Evolutionary conservation across 1,284 basidiomycete genomes (phyloP), one percentile per base, ranked within the genome.

Genomic region (Cystobasidium sp.): DNA sequence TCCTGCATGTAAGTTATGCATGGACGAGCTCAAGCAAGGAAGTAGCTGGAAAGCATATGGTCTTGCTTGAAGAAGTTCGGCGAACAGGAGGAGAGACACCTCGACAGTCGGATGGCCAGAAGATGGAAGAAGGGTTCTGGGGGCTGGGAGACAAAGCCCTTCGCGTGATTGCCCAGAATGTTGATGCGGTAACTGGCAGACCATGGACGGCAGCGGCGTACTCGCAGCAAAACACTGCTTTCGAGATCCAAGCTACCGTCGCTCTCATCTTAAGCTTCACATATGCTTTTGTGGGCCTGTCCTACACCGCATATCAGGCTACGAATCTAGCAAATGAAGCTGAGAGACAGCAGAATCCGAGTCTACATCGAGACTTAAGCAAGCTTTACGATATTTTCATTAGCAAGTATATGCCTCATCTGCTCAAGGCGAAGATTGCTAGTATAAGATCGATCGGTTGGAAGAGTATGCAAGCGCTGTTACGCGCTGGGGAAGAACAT

Each of bases 91-190:
- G 31, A 59, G 56, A 59, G 18, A 14, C 56, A 18, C 56, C 56
- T 14, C 14, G 39, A 14, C 56, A 39, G n/a, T 41, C 56, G 22
- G 56, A 59, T 24, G 58, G 68, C 46, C 44, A 59, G 16, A 61
- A 59, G 56, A 16, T 51, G 31, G 46, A 61, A 41, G 69, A 64
- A n/a, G 61, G 46, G 18, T 49, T 73, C 41, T 73, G 70, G 70
- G 70, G 59, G 16, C 63, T 73, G 7, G 70, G 70, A 10, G 53
- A 73, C 37, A 73, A 73, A 43, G 70, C 70, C 37, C 44, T 73
- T 39, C 70, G 70, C 20, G 70, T 73, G 12, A 51, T 73, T 12
- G 63, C 52, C 5, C 70, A 73, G 44, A 73, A 73, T 55, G 62
- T 73, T 24, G 63, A 73, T n/a, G 31, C 31, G 20, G 63, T 59